Conservation (phyloP, 768 basidiomycete genomes). For the Tylopilus sp. region DNA sequence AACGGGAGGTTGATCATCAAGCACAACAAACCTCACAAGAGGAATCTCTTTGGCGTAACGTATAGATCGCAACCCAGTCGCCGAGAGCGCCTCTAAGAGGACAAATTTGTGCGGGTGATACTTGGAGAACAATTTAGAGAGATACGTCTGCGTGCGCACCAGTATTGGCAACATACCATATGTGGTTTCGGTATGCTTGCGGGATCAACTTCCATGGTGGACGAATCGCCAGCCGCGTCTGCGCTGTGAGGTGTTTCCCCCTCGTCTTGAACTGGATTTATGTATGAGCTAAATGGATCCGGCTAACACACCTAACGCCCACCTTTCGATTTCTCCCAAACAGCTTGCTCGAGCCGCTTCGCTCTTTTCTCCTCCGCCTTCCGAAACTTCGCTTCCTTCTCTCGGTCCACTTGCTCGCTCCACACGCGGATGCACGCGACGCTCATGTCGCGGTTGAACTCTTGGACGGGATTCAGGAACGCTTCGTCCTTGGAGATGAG, state of each 20-base stretch:
- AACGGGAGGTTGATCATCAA: background rate
- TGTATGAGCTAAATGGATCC: constrained; percentile 1
- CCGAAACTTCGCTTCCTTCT: constrained; percentile 62
- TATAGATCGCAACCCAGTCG: constrained; percentile 92
- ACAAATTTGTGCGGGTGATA: constrained; percentile 66
- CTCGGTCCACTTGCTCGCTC: constrained; percentile 68
- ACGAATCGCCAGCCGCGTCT: background rate
- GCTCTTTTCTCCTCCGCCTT: constrained; percentile 48
- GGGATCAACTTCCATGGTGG: constrained; percentile 1
- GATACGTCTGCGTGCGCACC: background rate
- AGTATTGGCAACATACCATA: constrained; percentile 18
- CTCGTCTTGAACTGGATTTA: constrained; percentile 1
- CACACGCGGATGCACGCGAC: constrained; percentile 88
- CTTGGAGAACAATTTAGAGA: constrained; percentile 23
- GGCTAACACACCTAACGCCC: constrained; percentile 13
- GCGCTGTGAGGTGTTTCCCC: background rate
- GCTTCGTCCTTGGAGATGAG: constrained; percentile 75
- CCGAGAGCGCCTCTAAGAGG: constrained; percentile 90
- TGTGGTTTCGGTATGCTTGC: constrained; percentile 11
- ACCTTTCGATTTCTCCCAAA: constrained; percentile 47
- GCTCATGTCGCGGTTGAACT: constrained; percentile 95
- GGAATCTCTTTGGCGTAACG: constrained; percentile 98
- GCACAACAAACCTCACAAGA: constrained; percentile 63
- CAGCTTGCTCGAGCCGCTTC: constrained; percentile 31
- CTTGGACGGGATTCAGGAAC: constrained; percentile 96